Base-by-base conservation (phyloP, 2,329 filamentous ascomycete species). In the Colletotrichum coccodes region DNA sequence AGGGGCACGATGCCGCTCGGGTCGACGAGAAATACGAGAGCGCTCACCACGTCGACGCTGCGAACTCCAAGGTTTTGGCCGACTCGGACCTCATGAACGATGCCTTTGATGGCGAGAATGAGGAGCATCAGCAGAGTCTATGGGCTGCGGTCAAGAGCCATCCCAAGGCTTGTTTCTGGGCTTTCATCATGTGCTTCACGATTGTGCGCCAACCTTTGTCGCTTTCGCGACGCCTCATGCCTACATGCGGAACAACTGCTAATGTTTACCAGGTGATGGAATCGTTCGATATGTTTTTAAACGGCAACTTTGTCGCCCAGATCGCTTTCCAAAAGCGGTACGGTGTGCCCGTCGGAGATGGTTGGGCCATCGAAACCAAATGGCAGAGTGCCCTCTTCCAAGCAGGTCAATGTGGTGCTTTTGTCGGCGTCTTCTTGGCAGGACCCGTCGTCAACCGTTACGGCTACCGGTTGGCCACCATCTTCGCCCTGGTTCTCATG, bases 131-230 rank as follows among this genome's bases (percentile, higher is more conserved):
- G 38, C 79, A 81, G 79, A 76, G 78, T 2, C 74, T 81, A 14
- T 78, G 81, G 75, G 71, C 77, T 50, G 80, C 81, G 1, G 77
- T 77, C 34, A 78, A 79, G 71, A 75, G 71, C 0, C 81, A 85
- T 58, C 83, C 83, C 23, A 80, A 78, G 79, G 83, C 83, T 56
- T 80, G 80, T 32, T 75, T 83, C 21, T 85, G 83, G 83, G 83
- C 82, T 0, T 84, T 85, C 54, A 75, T 78, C 72, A 85, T 85
- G 82, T 85, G 81, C 53, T 85, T 82, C 73, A 85, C 83, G 5
- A 85, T 85, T 74, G 83, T 85, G 53, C 78, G 83, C 75, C n/a
- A 9, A 3, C 28, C 11, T 7, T 11, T 34, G 26, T 30, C 36
- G 3, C 2, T 28, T n/a, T 14, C 32, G 14, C 34, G 21, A 8